Percentiles rank a stretch among this genome's conserved stretches.
These are phyloP conservation scores for Penicillium ucsense DNA, from an alignment of 495 filamentous ascomycete genomes.

Conservation along the genomic window DNA sequence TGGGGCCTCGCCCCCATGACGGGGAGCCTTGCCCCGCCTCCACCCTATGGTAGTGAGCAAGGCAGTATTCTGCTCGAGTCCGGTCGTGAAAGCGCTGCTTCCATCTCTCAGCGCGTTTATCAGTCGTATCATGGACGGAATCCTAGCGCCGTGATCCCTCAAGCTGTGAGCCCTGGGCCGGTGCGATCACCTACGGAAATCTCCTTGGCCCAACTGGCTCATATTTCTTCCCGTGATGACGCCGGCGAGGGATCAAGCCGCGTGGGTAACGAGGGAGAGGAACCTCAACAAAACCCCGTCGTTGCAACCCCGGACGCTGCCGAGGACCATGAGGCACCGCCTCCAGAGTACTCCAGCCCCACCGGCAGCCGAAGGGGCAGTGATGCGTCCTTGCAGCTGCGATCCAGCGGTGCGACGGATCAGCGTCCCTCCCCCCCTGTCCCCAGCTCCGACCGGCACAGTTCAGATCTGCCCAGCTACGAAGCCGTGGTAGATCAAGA, in stretches of 20 bases:
- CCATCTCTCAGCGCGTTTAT: constrained; percentile 48
- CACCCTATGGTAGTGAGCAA: constrained; percentile 92
- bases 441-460: constrained; percentile 5
- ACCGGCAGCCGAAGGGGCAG: constrained; percentile 48
- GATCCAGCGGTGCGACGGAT: constrained; percentile 6
- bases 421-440: constrained; percentile 29
- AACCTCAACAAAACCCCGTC: not conserved
- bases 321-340: constrained; percentile 28
- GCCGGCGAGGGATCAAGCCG: constrained; percentile 64
- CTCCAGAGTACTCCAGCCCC: constrained; percentile 70
- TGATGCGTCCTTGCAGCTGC: constrained; percentile 23
- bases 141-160: constrained; percentile 50
- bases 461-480: constrained; percentile 15
- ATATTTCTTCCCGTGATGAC: constrained; percentile 63
- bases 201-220: constrained; percentile 69
- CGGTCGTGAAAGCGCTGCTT: constrained; percentile 55
- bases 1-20: constrained; percentile 97
- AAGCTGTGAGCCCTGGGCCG: constrained; percentile 80
- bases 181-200: constrained; percentile 93
- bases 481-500: constrained; percentile 17
- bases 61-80: constrained; percentile 91
- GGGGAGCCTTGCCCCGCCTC: constrained; percentile 86
- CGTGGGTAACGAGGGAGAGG: constrained; percentile 27
- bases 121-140: constrained; percentile 36
- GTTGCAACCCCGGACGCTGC: constrained; percentile 1